Base-by-base conservation (phyloP, 208 protist genomes). In the Porcisia hertigi region DNA sequence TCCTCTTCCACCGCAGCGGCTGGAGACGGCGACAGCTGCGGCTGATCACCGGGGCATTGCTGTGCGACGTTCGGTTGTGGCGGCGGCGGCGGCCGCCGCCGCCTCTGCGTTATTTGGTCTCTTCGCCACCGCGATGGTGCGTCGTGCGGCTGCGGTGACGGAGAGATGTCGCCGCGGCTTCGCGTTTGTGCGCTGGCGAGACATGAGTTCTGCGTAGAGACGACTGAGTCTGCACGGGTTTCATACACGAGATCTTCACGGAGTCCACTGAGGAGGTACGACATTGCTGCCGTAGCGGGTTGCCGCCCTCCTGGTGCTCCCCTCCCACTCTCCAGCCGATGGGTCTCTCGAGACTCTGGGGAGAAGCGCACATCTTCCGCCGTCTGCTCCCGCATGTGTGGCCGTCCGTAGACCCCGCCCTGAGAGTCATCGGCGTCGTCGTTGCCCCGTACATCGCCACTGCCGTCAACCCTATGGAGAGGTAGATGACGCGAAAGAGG, bases 201-300 rank as follows among this genome's bases (percentile, higher is more conserved):
- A 45, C 16, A 39, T 14, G 59, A 47, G 11, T 53, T 53, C 18
- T 53, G 52, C 5, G 53, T n/a, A 2, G 20, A 20, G 36, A 62
- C 69, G 49, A 72, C 69, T 0, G 69, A 72, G 69, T 72, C 69
- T 11, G 69, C 69, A 34, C 69, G 69, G n/a, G 59, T 60, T 20
- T 18, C 69, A 7, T 72, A 49, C 18, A n/a, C 36, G 34, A 30
- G 34, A 30, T 41, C 66, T 39, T 57, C 9, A 25, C 25, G 34
- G 30, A 25, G 5, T 57, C 47, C 25, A 3, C 18, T 43, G 18
- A 71, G 54, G n/a, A 57, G 8, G 43, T 69, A 53, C 23, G 43
- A 25, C n/a, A 12, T 43, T 20, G 64, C n/a, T 2, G 63, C 18
- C 53, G 18, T 18, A 34, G 41, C 64, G 11, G 64, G 23, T 18